These are phyloP conservation scores for Cladophialophora immunda DNA, from an alignment of 2,329 filamentous ascomycete genomes.

Conservation along the genomic window DNA sequence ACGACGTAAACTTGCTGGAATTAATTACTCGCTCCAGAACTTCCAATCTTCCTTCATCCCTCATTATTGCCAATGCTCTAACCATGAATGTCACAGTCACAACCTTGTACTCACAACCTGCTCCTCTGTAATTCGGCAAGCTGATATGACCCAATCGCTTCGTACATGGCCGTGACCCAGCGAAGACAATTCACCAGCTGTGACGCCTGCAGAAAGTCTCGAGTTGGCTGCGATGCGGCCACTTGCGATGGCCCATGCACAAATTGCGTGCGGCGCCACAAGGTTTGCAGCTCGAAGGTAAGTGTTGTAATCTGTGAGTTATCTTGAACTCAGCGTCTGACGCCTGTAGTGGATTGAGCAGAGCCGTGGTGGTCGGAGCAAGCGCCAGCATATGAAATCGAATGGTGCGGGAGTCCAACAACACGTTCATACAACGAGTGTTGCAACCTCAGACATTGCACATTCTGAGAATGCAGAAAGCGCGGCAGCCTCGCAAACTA, in stretches of 20 bases:
- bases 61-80: background rate
- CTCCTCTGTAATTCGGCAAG: too few species aligned
- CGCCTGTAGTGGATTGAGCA: slow-evolving; percentile 1
- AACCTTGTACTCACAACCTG: too few species aligned
- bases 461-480: background rate
- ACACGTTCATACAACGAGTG: too few species aligned
- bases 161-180: background rate
- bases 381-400: background rate
- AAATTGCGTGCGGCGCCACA: slow-evolving; percentile 21
- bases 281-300: slow-evolving; percentile 20
- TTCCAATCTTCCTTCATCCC: background rate
- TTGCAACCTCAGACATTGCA: too few species aligned
- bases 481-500: background rate
- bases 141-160: too few species aligned
- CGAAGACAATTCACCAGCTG: slow-evolving; percentile 26
- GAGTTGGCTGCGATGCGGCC: slow-evolving; percentile 25
- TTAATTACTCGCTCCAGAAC: too few species aligned
- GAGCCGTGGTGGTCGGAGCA: background rate
- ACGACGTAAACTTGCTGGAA: background rate
- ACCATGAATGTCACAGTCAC: too few species aligned
- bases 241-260: slow-evolving; percentile 6
- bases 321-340: background rate
- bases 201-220: slow-evolving; percentile 23
- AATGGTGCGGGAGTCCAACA: too few species aligned
- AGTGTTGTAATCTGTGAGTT: background rate